A percentile compares a stretch with the other conserved stretches of the same genome.
phyloP scores from a whole-genome alignment of 345 rosid species.

The Pelargonium nanum region DNA sequence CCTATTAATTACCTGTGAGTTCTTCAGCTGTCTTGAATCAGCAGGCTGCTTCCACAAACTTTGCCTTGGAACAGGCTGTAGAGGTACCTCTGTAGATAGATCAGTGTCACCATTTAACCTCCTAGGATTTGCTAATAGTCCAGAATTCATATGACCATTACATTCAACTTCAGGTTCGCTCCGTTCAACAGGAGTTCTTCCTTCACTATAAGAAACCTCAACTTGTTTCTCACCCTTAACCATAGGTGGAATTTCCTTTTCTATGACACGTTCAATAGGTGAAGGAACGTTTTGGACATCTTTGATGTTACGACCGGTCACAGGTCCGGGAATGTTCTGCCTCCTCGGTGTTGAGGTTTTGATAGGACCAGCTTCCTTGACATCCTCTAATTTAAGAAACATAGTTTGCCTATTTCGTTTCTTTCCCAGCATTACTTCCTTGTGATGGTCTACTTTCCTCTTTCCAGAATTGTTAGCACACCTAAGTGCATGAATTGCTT shows the following conservation, averaged over 20 bases:
- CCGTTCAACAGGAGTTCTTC: conserved; percentile 32
- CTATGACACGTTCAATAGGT: conserved; percentile 44
- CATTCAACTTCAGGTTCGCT: conserved; percentile 47
- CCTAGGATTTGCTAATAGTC: conserved; percentile 42
- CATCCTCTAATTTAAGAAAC: conserved; percentile 88
- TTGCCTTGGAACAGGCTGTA: conserved; percentile 54
- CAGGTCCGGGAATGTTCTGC: conserved; percentile 46
- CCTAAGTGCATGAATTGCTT: conserved; percentile 67
- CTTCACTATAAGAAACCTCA: conserved; percentile 40
- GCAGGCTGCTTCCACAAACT: conserved; percentile 70
- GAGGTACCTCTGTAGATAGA: conserved; percentile 40
- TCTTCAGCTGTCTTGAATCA: conserved; percentile 46
- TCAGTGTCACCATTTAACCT: conserved; percentile 49
- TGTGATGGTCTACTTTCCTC: conserved; percentile 84
- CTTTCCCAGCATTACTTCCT: conserved; percentile 96
- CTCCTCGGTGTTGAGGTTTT: conserved; percentile 75
- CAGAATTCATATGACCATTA: conserved; percentile 55
- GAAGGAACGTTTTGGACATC: conserved; percentile 45
- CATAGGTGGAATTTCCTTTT: conserved; percentile 29
- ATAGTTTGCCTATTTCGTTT: conserved; percentile 86
- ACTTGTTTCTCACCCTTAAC: conserved; percentile 58
- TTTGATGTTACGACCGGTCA: conserved; percentile 59
- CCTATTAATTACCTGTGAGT: conserved; percentile 42
- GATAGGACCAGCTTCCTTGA: conserved; percentile 71
- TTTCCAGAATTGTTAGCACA: conserved; percentile 56